Conservation (phyloP, 2,329 filamentous ascomycete species). For the Verticillium nonalfalfae region DNA sequence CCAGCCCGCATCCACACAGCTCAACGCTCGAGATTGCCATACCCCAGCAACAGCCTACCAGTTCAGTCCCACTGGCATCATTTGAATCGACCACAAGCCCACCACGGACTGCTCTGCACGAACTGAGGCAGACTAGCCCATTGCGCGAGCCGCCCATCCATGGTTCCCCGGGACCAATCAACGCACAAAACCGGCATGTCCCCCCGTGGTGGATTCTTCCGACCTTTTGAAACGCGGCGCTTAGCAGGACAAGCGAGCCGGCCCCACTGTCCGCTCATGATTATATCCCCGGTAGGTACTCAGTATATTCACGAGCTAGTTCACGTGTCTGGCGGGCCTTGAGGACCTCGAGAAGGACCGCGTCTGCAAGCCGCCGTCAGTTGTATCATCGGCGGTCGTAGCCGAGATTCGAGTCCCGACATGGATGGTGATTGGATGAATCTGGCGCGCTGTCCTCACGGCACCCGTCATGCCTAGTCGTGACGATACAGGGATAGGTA, state of each 20-base stretch:
- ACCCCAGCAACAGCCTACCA: not conserved
- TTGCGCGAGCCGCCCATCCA: conserved; percentile 7
- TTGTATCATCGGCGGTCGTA: not conserved
- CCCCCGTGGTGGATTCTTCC: conserved; percentile 2
- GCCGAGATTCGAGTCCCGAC: not conserved
- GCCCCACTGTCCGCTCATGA: not conserved
- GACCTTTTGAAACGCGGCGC: conserved; percentile 1
- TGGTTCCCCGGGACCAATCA: conserved; percentile 5
- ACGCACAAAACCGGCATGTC: not conserved
- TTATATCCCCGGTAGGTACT: no score
- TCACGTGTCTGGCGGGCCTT: not conserved
- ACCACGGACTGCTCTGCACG: not conserved
- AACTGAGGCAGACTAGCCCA: not conserved
- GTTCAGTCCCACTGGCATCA: not conserved
- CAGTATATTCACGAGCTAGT: no score
- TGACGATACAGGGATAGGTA: not conserved
- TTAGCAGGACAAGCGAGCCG: not conserved
- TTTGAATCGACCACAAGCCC: not conserved
- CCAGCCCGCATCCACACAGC: not conserved
- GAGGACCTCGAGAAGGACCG: no score
- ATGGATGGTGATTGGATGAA: not conserved
- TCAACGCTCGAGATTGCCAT: not conserved
- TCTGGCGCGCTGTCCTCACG: not conserved
- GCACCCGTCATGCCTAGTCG: not conserved
- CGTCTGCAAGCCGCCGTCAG: no score